Conservation (phyloP, 345 rosid genomes). For the Arabis alpina region DNA sequence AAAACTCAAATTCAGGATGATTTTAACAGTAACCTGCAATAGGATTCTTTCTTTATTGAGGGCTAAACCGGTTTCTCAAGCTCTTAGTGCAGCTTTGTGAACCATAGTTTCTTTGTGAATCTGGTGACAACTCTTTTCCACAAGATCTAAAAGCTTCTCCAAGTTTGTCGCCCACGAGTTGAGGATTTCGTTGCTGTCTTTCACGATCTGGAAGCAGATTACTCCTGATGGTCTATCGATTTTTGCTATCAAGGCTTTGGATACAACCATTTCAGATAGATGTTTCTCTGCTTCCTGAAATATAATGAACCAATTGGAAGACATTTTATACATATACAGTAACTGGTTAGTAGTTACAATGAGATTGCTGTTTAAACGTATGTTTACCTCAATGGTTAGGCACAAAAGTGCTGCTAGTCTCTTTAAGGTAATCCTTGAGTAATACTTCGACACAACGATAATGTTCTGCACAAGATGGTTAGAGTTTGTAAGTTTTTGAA, state of each 20-base stretch:
- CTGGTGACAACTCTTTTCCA: constrained; percentile 94
- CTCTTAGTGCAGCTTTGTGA: constrained; percentile 76
- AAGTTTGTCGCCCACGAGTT: constrained; percentile 82
- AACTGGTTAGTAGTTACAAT: neutral
- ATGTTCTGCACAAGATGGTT: constrained; percentile 65
- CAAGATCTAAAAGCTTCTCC: constrained; percentile 96
- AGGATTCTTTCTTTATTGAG: neutral
- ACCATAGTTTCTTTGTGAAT: constrained; percentile 97
- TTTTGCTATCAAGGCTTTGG: constrained; percentile 77
- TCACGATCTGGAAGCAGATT: constrained; percentile 67
- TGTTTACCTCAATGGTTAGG: constrained; percentile 64
- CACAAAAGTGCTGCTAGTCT: constrained; percentile 84
- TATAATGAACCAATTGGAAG: neutral
- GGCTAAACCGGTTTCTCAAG: constrained; percentile 42
- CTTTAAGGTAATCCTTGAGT: constrained; percentile 74
- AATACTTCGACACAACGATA: constrained; percentile 84
- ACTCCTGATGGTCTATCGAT: constrained; percentile 79
- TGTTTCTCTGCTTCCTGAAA: constrained; percentile 92
- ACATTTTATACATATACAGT: neutral
- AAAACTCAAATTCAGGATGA: constrained; percentile 14
- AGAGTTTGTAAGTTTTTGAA: neutral
- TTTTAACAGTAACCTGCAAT: neutral
- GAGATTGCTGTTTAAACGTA: neutral
- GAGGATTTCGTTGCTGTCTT: constrained; percentile 89
- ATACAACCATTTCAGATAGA: constrained; percentile 95